A percentile compares a stretch with the other conserved stretches of the same genome.
phyloP scores from a whole-genome alignment of 495 filamentous ascomycete species.

The Neurospora cerealis region DNA sequence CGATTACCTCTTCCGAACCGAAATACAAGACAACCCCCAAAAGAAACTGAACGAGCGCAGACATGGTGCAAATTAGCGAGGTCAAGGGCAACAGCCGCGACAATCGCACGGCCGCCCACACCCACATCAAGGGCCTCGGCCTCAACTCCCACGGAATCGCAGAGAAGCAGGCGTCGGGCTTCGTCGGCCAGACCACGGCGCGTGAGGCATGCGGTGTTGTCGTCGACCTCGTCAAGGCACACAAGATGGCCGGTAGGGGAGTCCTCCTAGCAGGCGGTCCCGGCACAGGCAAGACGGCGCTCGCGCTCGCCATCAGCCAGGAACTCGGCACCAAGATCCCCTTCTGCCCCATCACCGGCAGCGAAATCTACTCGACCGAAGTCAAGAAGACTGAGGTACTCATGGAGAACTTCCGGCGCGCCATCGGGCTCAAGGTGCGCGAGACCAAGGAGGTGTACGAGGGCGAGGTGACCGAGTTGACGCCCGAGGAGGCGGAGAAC shows the following conservation, averaged over 20 bases:
- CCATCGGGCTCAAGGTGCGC: conserved; percentile 89
- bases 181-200: conserved; percentile 80
- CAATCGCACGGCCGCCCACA: conserved; percentile 90
- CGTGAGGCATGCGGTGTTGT: conserved; percentile 93
- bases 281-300: conserved; percentile 93
- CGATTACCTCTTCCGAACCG: background rate
- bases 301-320: conserved; percentile 87
- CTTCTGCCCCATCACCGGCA: conserved; percentile 93
- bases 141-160: conserved; percentile 73
- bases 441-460: conserved; percentile 99
- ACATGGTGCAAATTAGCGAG: conserved; percentile 91
- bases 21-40: background rate
- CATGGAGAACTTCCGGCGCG: conserved; percentile 96
- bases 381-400: conserved; percentile 98
- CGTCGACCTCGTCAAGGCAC: conserved; percentile 84
- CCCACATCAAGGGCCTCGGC: conserved; percentile 92
- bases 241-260: conserved; percentile 94
- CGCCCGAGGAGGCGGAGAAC: conserved; percentile 95
- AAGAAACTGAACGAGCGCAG: background rate
- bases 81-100: conserved; percentile 92
- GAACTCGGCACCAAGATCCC: conserved; percentile 95
- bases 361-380: conserved; percentile 93
- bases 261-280: conserved; percentile 85
- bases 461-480: conserved; percentile 91
- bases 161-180: conserved; percentile 65